These are phyloP conservation scores for Lentinula sp. DNA, from an alignment of 768 basidiomycete species.

Conservation along the genomic window DNA sequence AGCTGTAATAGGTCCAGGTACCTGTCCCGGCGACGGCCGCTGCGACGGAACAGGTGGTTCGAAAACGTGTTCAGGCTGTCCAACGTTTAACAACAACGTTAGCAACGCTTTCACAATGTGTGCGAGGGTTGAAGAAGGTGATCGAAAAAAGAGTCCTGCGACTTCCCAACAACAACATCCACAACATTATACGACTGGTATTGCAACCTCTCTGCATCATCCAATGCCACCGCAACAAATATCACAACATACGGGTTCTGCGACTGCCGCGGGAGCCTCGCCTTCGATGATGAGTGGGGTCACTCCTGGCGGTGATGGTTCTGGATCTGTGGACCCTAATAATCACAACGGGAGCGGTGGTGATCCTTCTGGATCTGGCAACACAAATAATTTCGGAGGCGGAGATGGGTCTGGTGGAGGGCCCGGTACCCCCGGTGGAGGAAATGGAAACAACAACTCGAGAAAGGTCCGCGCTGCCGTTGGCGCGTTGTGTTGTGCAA, in stretches of 20 bases:
- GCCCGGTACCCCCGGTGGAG: not conserved
- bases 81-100: conserved; percentile 88
- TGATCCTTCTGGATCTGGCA: not conserved
- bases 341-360: not conserved
- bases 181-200: conserved; percentile 18
- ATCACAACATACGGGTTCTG: conserved; percentile 5
- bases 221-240: conserved; percentile 1
- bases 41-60: conserved; percentile 98
- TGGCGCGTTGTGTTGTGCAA: conserved; percentile 79
- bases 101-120: conserved; percentile 70
- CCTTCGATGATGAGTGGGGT: conserved; percentile 1
- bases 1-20: conserved; percentile 36
- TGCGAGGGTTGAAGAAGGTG: conserved; percentile 26
- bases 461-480: conserved; percentile 28
- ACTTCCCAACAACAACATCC: conserved; percentile 10
- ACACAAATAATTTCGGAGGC: conserved; percentile 8
- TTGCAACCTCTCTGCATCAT: not conserved
- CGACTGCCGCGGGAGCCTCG: not conserved
- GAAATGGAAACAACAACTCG: not conserved
- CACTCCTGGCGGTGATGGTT: not conserved
- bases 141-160: conserved; percentile 23
- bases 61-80: conserved; percentile 90
- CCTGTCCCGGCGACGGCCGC: conserved; percentile 97
- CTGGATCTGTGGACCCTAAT: not conserved
- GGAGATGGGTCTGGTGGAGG: conserved; percentile 5